A percentile compares a stretch with the other conserved stretches of the same genome.
These are phyloP conservation scores for Nitzschia putrida DNA, from an alignment of 108 stramenopile species.

Conservation along the genomic window DNA sequence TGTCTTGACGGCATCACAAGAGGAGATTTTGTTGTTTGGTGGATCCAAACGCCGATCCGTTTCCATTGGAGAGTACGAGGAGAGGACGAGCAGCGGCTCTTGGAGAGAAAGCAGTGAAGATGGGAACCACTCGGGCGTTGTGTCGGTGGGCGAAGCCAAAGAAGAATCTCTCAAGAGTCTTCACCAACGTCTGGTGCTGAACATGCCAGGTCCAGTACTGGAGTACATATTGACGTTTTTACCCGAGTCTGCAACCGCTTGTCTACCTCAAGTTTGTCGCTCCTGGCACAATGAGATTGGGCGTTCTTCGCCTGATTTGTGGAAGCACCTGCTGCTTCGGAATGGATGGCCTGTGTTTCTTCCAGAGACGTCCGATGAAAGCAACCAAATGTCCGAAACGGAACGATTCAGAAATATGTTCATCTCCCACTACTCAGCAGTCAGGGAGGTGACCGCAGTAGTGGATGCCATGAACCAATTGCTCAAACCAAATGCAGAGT, in stretches of 20 bases:
- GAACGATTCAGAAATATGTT: slow-evolving; percentile 31
- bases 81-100: neutral
- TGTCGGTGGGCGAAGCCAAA: neutral
- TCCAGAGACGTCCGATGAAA: neutral
- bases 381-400: neutral
- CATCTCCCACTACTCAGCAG: slow-evolving; percentile 41
- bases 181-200: slow-evolving; percentile 4
- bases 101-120: neutral
- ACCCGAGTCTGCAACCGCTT: slow-evolving; percentile 39
- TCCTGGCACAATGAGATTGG: slow-evolving; percentile 59
- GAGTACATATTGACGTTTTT: slow-evolving; percentile 53
- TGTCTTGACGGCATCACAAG: slow-evolving; percentile 20
- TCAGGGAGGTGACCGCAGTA: slow-evolving; percentile 36
- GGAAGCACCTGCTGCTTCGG: slow-evolving; percentile 48
- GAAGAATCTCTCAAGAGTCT: slow-evolving; percentile 3
- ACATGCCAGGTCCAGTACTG: slow-evolving; percentile 44
- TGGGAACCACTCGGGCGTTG: neutral
- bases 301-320: slow-evolving; percentile 47
- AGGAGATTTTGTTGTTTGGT: slow-evolving; percentile 2
- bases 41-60: slow-evolving; percentile 18
- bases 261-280: slow-evolving; percentile 42
- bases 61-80: slow-evolving; percentile 19
- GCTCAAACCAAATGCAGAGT: neutral
- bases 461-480: slow-evolving; percentile 21
- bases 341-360: slow-evolving; percentile 41